These are phyloP conservation scores for Pseudohyphozyma bogoriensis DNA, from an alignment of 768 basidiomycete genomes.

Conservation along the genomic window DNA sequence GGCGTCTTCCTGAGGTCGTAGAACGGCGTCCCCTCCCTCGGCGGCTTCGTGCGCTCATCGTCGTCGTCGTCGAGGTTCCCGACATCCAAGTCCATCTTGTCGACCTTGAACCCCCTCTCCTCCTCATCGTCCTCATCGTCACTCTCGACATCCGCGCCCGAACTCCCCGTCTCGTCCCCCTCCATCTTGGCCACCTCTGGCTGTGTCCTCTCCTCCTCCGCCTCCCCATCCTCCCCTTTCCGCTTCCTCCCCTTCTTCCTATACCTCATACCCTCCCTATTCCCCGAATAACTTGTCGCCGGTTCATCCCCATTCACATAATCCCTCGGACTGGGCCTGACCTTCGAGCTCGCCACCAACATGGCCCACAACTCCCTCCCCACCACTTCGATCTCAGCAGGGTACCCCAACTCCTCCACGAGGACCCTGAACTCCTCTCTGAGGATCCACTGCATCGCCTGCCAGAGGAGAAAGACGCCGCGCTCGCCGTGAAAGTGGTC, in stretches of 20 bases:
- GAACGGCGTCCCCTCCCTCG: neutral
- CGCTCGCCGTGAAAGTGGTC: constrained; percentile 22
- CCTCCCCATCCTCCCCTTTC: neutral
- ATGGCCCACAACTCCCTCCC: constrained; percentile 18
- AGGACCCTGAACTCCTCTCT: constrained; percentile 18
- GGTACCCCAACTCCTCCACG: constrained; percentile 24
- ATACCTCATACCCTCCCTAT: constrained; percentile 13
- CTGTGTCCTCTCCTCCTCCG: neutral
- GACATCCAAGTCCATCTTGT: too few relatives aligned
- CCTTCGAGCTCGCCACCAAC: constrained; percentile 5
- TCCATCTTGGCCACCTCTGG: neutral
- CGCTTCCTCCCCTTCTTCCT: neutral
- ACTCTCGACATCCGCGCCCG: neutral
- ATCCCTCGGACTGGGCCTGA: constrained; percentile 12
- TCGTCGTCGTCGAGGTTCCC: neutral
- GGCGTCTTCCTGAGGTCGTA: too few relatives aligned
- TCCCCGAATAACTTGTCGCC: constrained; percentile 18
- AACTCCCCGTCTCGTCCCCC: neutral
- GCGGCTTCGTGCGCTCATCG: neutral
- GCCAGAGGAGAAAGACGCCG: constrained; percentile 14
- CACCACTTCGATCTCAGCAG: constrained; percentile 20
- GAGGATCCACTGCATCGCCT: constrained; percentile 23
- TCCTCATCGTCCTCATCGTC: neutral
- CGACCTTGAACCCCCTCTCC: too few relatives aligned
- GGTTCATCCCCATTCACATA: constrained; percentile 9